Evolutionary conservation across 2,329 filamentous ascomycete species (phyloP), one percentile per base, ranked within the genome.

Genomic region (Fusarium chuoi): DNA sequence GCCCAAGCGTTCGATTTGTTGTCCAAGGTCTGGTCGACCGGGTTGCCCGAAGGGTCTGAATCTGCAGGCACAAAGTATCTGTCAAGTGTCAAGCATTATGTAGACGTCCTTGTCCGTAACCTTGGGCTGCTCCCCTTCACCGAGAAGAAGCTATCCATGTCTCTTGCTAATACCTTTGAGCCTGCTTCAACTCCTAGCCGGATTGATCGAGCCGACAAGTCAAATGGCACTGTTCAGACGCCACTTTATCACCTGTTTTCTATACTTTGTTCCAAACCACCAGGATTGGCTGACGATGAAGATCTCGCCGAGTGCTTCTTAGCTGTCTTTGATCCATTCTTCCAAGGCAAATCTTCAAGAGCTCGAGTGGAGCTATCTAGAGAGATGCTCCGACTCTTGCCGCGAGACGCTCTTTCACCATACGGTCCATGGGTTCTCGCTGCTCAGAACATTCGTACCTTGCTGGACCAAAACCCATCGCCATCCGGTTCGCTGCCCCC

Each of bases 1-100:
- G 92, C 93, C 28, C 87, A 90, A 46, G 87, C 95, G 28, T 87
- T 96, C 56, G 90, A 90, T 46, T 82, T 95, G 28, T 83, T 98
- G 12, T 88, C 90, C 55, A 89, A 88, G 33, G 81, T 95, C 6
- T 97, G 95, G 94, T 72, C 77, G 0, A 57, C 41, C 28, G 81
- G 81, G 11, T 55, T 75, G 6, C 35, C 70, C 2, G 80, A 87
- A 79, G 46, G 86, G 85, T 78, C 90, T 82, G 75, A 84, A 82
- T 75, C 78, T 22, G 71, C 83, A 84, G 67, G 82, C 78, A 52
- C 86, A 79, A 79, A 89, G 30, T 90, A 91, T 36, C 82, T 92
- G 30, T 83, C 85, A 7, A 87, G 88, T 14, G 87, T 89, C 42
- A 85, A 87, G 60, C 84, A 84, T 41, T 88, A 88, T 61, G 68